Conservation (phyloP, 169 alveolate species). For the Plasmodium cynomolgi region DNA sequence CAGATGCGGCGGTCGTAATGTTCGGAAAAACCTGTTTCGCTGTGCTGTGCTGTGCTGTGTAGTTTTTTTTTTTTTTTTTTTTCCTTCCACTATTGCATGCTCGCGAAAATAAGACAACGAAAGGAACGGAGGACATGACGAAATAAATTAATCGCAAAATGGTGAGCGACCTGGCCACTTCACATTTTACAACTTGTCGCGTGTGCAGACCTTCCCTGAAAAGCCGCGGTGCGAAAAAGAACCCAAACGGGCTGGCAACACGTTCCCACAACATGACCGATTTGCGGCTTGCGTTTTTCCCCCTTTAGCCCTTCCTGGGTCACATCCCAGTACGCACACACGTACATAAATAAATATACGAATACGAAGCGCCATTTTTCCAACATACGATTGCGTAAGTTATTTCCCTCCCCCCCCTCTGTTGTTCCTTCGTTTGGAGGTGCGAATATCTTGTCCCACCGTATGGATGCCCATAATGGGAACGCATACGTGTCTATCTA, state of each 20-base stretch:
- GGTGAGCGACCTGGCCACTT: not conserved
- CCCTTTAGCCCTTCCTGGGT: not conserved
- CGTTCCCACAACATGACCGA: not conserved
- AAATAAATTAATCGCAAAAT: not conserved
- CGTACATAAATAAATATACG: not conserved
- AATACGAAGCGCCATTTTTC: not conserved
- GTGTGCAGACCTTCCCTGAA: not conserved
- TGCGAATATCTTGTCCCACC: not conserved
- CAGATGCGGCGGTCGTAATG: not conserved
- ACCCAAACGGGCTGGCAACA: not conserved
- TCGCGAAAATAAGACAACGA: not conserved
- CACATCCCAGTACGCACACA: not conserved
- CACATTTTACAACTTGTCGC: not conserved
- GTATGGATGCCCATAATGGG: not conserved
- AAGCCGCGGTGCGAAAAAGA: not conserved
- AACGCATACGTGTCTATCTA: not conserved
- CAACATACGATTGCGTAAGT: not conserved
- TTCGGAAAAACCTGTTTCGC: slow-evolving; percentile 11
- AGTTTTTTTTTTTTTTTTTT: not conserved
- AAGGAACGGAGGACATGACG: not conserved
- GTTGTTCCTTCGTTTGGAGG: not conserved
- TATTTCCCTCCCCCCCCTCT: not conserved
- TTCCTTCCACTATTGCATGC: not conserved
- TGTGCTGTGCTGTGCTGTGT: not conserved
- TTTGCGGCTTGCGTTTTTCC: not conserved